Evolutionary conservation across 768 basidiomycete species (phyloP), one percentile per base, ranked within the genome.

Genomic region (Tricholoma flavovirens): DNA sequence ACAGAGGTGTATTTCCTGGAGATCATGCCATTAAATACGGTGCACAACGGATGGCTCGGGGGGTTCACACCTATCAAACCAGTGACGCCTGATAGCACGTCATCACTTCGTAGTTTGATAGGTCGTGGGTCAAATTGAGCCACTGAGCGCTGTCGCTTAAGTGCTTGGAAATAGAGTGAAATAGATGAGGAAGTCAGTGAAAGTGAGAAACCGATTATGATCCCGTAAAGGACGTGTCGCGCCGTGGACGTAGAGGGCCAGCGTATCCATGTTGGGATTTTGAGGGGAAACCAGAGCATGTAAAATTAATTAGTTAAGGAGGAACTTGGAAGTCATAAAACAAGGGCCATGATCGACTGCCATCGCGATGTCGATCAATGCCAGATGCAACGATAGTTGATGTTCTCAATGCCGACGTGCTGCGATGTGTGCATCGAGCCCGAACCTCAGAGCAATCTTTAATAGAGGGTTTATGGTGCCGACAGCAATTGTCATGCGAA

Each of bases 1-100:
- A 76, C 55, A 99, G 75, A 1, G 97, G 96, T 0, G 97, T 98
- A 65, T 98, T 97, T 42, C 96, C 96, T 97, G 49, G 19, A 29
- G 36, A 36, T 51, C 38, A 42, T 33, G 42, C 21, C 38, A 38
- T 33, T 36, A 26, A 53, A 33, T 35, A 17, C 6, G 15, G 51
- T 22, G 32, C 24, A 45, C 32, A 10, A 50, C 38, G 15, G 51
- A 22, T 17, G 14, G 3, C 24, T 5, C 24, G 29, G 54, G 8
- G 19, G 17, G 61, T 9, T 30, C 80, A 19, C 55, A 93, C 93
- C 93, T 55, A 98, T 96, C 32, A 92, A 67, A 2, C 92, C 94
- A 10, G 84, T 82, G 4, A 97, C 86, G 0, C 95, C 94, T 6
- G 77, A 71, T 4, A 94, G 77, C 5, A 93, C 73, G 62, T 95